Evolutionary conservation across 2,329 filamentous ascomycete genomes (phyloP).

Genomic region (Chrysoporthe deuterocubensis): DNA sequence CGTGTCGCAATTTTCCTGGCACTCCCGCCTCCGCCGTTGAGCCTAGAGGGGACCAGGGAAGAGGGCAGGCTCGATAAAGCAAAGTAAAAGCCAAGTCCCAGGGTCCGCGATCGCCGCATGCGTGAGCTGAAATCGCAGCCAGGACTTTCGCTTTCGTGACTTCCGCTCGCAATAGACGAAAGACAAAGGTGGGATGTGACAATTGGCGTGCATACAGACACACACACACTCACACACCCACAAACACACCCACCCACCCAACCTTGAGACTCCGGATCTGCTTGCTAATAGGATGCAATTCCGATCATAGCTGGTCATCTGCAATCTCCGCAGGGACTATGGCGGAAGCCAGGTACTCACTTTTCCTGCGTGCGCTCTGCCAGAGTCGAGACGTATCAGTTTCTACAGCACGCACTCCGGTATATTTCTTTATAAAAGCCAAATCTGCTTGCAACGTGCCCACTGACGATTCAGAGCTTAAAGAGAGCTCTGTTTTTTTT

Average conservation of each 20-base stretch:
- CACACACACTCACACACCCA: background rate
- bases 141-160: conserved; percentile 15
- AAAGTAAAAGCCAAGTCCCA: background rate
- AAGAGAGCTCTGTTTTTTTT: background rate
- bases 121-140: conserved; percentile 28
- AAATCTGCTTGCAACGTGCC: background rate
- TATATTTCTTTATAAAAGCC: background rate
- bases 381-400: background rate
- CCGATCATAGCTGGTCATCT: background rate
- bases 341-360: background rate
- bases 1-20: conserved; percentile 5
- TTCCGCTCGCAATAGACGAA: no score
- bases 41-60: background rate
- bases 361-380: background rate
- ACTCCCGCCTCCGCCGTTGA: background rate
- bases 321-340: background rate
- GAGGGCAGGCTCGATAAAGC: background rate
- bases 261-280: conserved; percentile 3
- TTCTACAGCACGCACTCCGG: background rate
- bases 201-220: background rate
- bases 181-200: conserved; percentile 5
- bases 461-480: background rate
- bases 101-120: conserved; percentile 13
- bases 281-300: background rate
- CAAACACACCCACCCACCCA: background rate